phyloP scores from a whole-genome alignment of 495 filamentous ascomycete species.

The Tuber brumale region DNA sequence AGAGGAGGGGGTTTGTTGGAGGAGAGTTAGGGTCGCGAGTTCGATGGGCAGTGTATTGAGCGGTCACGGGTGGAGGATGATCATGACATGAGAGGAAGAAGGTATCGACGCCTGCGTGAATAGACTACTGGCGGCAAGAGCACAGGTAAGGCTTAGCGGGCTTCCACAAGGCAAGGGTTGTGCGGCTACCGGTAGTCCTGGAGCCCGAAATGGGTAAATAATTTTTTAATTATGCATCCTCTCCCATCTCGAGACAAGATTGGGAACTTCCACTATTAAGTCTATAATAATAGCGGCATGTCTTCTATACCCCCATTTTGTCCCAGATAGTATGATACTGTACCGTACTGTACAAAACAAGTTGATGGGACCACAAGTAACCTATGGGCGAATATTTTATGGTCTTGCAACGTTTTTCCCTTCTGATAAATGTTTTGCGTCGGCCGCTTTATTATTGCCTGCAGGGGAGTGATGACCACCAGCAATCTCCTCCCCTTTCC shows the following conservation, averaged over 20 bases:
- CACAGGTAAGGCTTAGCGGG: neutral
- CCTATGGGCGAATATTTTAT: neutral
- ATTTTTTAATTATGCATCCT: no score
- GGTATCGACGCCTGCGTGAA: neutral
- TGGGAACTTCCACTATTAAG: neutral
- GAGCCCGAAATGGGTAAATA: no score
- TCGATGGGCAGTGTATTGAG: neutral
- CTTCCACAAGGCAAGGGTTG: conserved; percentile 3
- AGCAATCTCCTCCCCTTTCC: neutral
- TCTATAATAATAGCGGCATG: neutral
- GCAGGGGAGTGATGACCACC: neutral
- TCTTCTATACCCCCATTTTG: neutral
- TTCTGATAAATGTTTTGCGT: neutral
- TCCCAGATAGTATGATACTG: neutral
- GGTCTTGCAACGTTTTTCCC: neutral
- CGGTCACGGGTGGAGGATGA: neutral
- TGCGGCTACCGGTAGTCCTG: neutral
- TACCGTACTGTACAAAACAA: neutral
- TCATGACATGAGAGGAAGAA: neutral
- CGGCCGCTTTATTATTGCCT: neutral
- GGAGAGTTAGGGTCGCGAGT: neutral
- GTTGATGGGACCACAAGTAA: neutral
- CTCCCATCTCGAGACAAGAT: neutral
- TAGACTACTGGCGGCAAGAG: neutral
- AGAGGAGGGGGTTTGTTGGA: neutral